Evolutionary conservation across 345 rosid species (phyloP), one percentile per base, ranked within the genome.

Genomic region (Populus nigra): DNA sequence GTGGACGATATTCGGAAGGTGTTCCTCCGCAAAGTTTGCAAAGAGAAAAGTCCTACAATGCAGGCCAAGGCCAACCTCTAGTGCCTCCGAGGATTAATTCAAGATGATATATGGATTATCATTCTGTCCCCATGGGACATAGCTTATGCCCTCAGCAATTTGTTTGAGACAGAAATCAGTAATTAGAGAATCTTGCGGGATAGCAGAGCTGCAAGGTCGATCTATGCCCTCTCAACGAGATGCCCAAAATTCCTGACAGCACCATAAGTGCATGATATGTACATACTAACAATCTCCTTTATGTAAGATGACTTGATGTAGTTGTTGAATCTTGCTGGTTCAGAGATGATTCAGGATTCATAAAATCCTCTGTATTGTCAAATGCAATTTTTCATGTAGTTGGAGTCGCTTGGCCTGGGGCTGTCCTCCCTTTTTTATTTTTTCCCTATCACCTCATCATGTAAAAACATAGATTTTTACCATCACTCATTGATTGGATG

Each of bases 31-130:
- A 73, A 29, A 68, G 69, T 62, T 75, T 80, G 49, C 85, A 83
- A 63, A 63, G 87, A 82, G 89, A 89, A 83, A 84, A 74, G 82
- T 1, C 88, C 10, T 16, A 87, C 65, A 65, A 84, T 31, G 79
- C 80, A 22, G 88, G 82, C 27, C 76, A 80, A 55, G 49, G 71
- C 38, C 49, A 71, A 41, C 81, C 81, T 69, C 35, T 18, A 77
- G 73, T 66, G 53, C 41, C 87, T 33, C 23, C 83, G 3, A 84
- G 86, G 45, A 86, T 85, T 27, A 81, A 38, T 35, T 81, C 80
- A 55, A 85, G 89, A 84, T 88, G 81, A 86, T 79, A 45, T 38
- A 74, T 50, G 67, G 29, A 16, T 47, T 18, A 43, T 50, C 75
- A 27, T 68, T 65, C 18, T 29, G 57, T 68, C 75, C 62, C 9